Evolutionary conservation across 1,284 basidiomycete genomes (phyloP).

Genomic region (Anthracocystis setariae): DNA sequence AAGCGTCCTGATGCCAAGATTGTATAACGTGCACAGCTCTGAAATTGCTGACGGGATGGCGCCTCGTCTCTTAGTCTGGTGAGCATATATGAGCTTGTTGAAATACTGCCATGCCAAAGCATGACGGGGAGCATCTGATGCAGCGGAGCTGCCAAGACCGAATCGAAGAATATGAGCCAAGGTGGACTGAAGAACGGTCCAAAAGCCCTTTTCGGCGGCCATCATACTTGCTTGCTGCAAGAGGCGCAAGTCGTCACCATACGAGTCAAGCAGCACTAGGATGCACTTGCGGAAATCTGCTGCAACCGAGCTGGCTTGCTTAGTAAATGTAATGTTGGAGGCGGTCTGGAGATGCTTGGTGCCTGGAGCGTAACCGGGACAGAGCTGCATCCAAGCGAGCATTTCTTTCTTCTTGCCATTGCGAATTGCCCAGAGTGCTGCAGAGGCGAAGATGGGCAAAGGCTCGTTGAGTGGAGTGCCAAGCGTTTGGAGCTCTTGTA

Average conservation of each 20-base stretch:
- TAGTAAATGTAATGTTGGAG: neutral
- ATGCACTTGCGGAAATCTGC: constrained; percentile 30
- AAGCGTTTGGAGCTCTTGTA: constrained; percentile 31
- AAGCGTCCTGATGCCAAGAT: constrained; percentile 39
- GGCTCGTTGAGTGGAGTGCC: constrained; percentile 18
- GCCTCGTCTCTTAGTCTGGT: constrained; percentile 10
- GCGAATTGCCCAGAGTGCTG: constrained; percentile 37
- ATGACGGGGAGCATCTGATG: neutral
- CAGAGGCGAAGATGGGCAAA: constrained; percentile 20
- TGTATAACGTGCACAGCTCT: constrained; percentile 29
- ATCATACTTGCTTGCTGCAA: constrained; percentile 32
- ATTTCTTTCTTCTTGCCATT: constrained; percentile 24
- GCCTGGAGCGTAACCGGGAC: constrained; percentile 22
- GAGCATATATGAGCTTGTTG: constrained; percentile 6
- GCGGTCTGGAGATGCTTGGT: constrained; percentile 10
- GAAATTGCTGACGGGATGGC: neutral
- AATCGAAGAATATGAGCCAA: constrained; percentile 38
- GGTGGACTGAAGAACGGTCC: constrained; percentile 24
- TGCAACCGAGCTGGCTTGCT: constrained; percentile 8
- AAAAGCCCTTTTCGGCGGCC: constrained; percentile 28
- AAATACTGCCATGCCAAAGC: constrained; percentile 20
- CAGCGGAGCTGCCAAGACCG: constrained; percentile 3
- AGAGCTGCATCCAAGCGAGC: constrained; percentile 46
- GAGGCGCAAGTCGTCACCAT: constrained; percentile 27
- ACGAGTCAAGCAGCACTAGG: constrained; percentile 25